A percentile compares a stretch with the other conserved stretches of the same genome.
Conservation (phyloP, 2,329 filamentous ascomycete genomes). For the Pseudogymnoascus pannorum region DNA sequence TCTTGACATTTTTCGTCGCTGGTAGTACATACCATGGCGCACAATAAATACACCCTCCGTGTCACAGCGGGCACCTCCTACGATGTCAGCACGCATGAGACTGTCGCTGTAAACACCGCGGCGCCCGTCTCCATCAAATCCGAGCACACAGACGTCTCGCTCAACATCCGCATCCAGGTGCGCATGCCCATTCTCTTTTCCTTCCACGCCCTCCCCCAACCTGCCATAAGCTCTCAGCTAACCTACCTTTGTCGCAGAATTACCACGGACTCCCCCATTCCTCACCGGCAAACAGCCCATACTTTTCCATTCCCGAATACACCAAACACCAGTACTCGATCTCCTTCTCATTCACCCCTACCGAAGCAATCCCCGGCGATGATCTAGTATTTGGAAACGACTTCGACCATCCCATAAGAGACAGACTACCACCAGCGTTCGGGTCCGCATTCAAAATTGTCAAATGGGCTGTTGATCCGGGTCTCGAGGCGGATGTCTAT, state of each 20-base stretch:
- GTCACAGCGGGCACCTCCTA: slow-evolving; percentile 78
- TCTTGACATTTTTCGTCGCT: slow-evolving; percentile 5
- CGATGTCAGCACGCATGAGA: slow-evolving; percentile 61
- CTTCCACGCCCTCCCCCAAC: slow-evolving; percentile 3
- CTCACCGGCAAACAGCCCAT: slow-evolving; percentile 64
- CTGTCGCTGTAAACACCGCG: slow-evolving; percentile 68
- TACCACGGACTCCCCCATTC: slow-evolving; percentile 62
- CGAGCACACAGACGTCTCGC: slow-evolving; percentile 54
- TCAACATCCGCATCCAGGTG: slow-evolving; percentile 67
- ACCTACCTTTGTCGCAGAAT: slow-evolving; percentile 28
- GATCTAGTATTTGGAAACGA: slow-evolving; percentile 92
- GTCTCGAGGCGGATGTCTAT: slow-evolving; percentile 82
- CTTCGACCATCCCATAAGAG: slow-evolving; percentile 84
- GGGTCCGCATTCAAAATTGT: slow-evolving; percentile 77
- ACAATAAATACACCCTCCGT: slow-evolving; percentile 65
- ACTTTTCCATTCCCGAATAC: slow-evolving; percentile 69
- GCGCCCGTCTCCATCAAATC: slow-evolving; percentile 56
- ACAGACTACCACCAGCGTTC: slow-evolving; percentile 80
- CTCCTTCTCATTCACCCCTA: slow-evolving; percentile 69
- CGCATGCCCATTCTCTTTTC: slow-evolving; percentile 38
- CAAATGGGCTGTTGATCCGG: slow-evolving; percentile 85
- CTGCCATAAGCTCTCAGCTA: slow-evolving; percentile 6
- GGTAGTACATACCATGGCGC: slow-evolving; percentile 41
- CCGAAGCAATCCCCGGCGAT: slow-evolving; percentile 30
- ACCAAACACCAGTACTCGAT: slow-evolving; percentile 71